Evolutionary conservation across 805 yeast genomes (phyloP).

Genomic region (Cyberlindnera suaveolens): DNA sequence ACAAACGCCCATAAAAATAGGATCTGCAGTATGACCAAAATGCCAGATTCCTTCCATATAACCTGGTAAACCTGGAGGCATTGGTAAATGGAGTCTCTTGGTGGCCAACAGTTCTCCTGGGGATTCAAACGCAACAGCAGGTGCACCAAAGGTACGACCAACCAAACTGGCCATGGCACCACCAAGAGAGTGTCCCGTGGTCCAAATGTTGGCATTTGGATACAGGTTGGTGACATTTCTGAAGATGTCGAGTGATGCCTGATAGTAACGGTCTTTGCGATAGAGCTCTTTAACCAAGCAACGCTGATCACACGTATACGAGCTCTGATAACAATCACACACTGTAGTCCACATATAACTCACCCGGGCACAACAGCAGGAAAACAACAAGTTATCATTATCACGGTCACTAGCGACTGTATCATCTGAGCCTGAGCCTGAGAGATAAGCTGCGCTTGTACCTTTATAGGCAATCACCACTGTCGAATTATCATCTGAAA

Average conservation of each 20-base stretch:
- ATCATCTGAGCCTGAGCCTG: slow-evolving; percentile 78
- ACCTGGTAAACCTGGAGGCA: slow-evolving; percentile 83
- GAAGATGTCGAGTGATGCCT: slow-evolving; percentile 72
- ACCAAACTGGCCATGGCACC: slow-evolving; percentile 77
- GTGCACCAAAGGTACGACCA: slow-evolving; percentile 86
- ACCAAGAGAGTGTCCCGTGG: slow-evolving; percentile 93
- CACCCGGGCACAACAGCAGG: slow-evolving; percentile 94
- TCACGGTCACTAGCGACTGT: slow-evolving; percentile 76
- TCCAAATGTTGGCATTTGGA: slow-evolving; percentile 75
- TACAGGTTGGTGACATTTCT: slow-evolving; percentile 60
- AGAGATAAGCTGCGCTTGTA: slow-evolving; percentile 75
- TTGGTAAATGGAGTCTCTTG: slow-evolving; percentile 78
- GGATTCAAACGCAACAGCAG: slow-evolving; percentile 86
- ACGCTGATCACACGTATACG: slow-evolving; percentile 82
- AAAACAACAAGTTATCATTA: slow-evolving; percentile 84
- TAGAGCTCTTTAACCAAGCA: slow-evolving; percentile 76
- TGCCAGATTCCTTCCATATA: slow-evolving; percentile 87
- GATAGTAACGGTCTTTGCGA: slow-evolving; percentile 75
- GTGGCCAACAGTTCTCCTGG: slow-evolving; percentile 90
- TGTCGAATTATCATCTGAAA: slow-evolving; percentile 45
- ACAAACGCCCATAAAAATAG: slow-evolving; percentile 93
- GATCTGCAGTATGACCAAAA: slow-evolving; percentile 95
- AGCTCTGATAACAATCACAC: slow-evolving; percentile 82
- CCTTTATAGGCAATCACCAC: slow-evolving; percentile 86
- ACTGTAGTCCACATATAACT: slow-evolving; percentile 91